Conservation (phyloP, 2,329 filamentous ascomycete genomes). For the Metarhizium brunneum region DNA sequence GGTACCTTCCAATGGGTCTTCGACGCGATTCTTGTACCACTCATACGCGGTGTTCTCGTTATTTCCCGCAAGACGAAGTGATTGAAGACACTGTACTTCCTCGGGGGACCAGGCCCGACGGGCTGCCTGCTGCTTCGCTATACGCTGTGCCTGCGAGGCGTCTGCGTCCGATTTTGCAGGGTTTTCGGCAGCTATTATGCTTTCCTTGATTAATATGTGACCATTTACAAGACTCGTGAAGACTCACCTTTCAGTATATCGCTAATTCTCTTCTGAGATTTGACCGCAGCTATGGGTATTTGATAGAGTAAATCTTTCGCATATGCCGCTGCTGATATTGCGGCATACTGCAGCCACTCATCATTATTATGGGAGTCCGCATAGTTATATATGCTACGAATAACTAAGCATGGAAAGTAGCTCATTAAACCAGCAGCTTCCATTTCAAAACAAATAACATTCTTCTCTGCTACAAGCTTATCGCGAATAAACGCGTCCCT, state of each 20-base stretch:
- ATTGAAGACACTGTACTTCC: constrained; percentile 8
- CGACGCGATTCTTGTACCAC: constrained; percentile 17
- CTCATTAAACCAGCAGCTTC: constrained; percentile 21
- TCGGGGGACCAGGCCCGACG: background rate
- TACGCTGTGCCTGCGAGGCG: constrained; percentile 2
- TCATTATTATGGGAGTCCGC: constrained; percentile 24
- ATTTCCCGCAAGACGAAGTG: constrained; percentile 7
- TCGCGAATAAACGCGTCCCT: constrained; percentile 7
- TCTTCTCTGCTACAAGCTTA: constrained; percentile 12
- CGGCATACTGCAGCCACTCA: constrained; percentile 20
- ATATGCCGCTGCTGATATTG: constrained; percentile 20
- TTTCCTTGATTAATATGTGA: background rate
- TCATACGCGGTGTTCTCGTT: constrained; percentile 15
- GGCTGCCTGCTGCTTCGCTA: background rate
- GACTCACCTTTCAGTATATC: constrained; percentile 4
- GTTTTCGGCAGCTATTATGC: background rate
- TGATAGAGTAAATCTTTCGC: constrained; percentile 14
- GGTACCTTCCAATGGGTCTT: constrained; percentile 11
- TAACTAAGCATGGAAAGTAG: constrained; percentile 20
- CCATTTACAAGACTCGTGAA: background rate
- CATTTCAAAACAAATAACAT: constrained; percentile 15
- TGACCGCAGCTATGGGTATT: constrained; percentile 8
- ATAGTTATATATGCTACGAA: constrained; percentile 27
- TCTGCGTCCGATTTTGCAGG: background rate
- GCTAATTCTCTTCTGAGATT: constrained; percentile 7